Evolutionary conservation across 352 stramenopile species (phyloP).

Genomic region (Phytophthora litchii): DNA sequence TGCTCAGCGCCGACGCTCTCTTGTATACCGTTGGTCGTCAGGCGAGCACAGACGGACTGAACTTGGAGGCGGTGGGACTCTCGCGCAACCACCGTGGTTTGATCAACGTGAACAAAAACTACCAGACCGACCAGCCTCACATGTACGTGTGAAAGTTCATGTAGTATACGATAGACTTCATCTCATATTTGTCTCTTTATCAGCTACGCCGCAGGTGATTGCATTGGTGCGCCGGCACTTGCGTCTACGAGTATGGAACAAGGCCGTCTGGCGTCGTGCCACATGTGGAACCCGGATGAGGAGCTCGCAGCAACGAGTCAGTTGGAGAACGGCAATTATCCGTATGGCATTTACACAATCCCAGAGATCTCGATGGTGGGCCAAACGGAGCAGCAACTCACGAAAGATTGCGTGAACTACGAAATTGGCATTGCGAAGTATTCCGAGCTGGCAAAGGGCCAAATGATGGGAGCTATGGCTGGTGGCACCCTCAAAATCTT

Average conservation of each 20-base stretch:
- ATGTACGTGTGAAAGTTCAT: constrained; percentile 51
- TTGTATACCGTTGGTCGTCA: constrained; percentile 85
- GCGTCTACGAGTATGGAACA: constrained; percentile 92
- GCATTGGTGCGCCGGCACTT: constrained; percentile 86
- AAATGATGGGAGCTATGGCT: constrained; percentile 86
- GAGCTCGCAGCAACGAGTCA: constrained; percentile 67
- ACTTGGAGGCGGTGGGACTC: constrained; percentile 83
- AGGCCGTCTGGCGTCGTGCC: constrained; percentile 77
- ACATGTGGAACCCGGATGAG: constrained; percentile 80
- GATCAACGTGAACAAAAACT: constrained; percentile 87
- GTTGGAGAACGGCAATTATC: constrained; percentile 82
- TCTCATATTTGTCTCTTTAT: constrained; percentile 7
- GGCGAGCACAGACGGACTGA: constrained; percentile 80
- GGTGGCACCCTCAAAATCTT: constrained; percentile 90
- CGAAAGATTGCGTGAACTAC: constrained; percentile 79
- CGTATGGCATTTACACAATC: constrained; percentile 93
- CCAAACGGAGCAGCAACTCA: constrained; percentile 89
- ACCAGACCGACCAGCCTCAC: constrained; percentile 84
- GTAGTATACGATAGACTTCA: no score
- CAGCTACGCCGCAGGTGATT: constrained; percentile 89
- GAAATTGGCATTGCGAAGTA: constrained; percentile 89
- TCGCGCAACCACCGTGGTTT: constrained; percentile 79
- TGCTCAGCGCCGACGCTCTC: constrained; percentile 69
- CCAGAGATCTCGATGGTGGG: constrained; percentile 92
- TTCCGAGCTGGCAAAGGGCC: constrained; percentile 88